Conservation (phyloP, 768 basidiomycete species). For the Mycena chlorophos region DNA sequence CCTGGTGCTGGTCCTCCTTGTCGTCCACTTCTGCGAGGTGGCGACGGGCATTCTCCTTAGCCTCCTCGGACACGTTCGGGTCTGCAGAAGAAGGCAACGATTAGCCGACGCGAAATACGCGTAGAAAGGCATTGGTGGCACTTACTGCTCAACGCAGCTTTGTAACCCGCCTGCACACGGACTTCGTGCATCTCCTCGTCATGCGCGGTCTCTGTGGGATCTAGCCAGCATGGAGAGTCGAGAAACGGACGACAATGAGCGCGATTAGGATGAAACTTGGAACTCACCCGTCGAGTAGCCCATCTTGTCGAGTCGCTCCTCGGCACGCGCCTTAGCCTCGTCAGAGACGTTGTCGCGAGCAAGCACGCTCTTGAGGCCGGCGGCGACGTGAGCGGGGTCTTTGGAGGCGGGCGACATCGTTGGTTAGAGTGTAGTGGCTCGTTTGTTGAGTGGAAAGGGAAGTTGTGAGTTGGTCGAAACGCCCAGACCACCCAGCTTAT, state of each 20-base stretch:
- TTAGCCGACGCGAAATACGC: background rate
- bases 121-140: background rate
- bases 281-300: conserved; percentile 14
- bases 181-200: conserved; percentile 39
- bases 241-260: conserved; percentile 40
- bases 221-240: conserved; percentile 43
- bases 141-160: conserved; percentile 54
- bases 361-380: conserved; percentile 51
- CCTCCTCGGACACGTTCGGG: conserved; percentile 46
- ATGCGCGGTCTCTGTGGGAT: conserved; percentile 30
- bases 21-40: conserved; percentile 39
- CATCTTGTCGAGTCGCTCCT: conserved; percentile 40
- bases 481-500: background rate
- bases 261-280: conserved; percentile 32
- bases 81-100: conserved; percentile 31
- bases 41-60: conserved; percentile 49
- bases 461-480: background rate
- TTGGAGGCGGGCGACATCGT: conserved; percentile 27
- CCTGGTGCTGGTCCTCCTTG: background rate
- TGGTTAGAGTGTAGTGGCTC: conserved; percentile 2
- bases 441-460: background rate
- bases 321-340: conserved; percentile 46
- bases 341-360: conserved; percentile 51
- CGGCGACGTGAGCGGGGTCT: conserved; percentile 44
- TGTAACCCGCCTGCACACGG: conserved; percentile 56